phyloP scores from a whole-genome alignment of 2,329 filamentous ascomycete genomes.

The Cercospora sp. region DNA sequence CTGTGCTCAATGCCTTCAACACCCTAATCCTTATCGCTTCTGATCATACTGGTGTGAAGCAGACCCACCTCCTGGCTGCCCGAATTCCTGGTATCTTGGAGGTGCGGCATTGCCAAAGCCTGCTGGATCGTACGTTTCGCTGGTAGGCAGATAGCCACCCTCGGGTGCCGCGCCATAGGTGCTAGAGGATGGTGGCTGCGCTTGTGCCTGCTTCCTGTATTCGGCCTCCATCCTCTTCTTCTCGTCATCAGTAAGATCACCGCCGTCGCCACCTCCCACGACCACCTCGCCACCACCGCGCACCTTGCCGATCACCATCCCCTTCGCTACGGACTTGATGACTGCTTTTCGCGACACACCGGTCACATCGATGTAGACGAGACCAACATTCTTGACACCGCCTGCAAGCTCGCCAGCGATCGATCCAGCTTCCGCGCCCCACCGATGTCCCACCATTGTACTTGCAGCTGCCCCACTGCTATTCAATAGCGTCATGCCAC shows the following conservation, averaged over 20 bases:
- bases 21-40: background rate
- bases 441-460: conserved; percentile 84
- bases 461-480: conserved; percentile 76
- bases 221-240: conserved; percentile 32
- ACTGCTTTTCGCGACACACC: conserved; percentile 87
- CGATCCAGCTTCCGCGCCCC: conserved; percentile 79
- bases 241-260: conserved; percentile 44
- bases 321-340: conserved; percentile 92
- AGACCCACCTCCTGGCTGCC: conserved; percentile 22
- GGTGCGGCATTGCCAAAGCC: conserved; percentile 32
- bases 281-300: conserved; percentile 71
- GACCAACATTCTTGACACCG: conserved; percentile 90
- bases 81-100: conserved; percentile 33
- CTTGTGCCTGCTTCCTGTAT: conserved; percentile 33
- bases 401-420: conserved; percentile 74
- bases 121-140: conserved; percentile 31
- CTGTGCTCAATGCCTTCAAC: conserved; percentile 3
- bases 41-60: conserved; percentile 11
- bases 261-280: conserved; percentile 66
- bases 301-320: conserved; percentile 86
- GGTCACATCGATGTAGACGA: conserved; percentile 95
- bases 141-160: conserved; percentile 27
- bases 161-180: conserved; percentile 13
- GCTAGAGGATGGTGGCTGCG: conserved; percentile 28
- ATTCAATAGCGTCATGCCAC: conserved; percentile 73